These are phyloP conservation scores for Schwanniomyces yamadae DNA, from an alignment of 805 yeast species.

Conservation along the genomic window DNA sequence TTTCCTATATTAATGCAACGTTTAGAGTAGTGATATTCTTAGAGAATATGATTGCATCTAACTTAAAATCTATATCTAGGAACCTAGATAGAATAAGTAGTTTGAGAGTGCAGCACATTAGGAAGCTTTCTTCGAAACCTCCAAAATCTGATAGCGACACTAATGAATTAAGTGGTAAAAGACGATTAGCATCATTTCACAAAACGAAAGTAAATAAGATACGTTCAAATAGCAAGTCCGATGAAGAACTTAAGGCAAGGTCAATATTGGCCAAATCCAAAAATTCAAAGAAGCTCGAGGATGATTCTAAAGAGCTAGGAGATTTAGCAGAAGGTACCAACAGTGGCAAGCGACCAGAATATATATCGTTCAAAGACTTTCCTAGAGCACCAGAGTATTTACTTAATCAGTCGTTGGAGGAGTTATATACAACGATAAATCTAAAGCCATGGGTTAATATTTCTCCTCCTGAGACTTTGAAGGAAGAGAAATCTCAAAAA, in stretches of 20 bases:
- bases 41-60: constrained; percentile 2
- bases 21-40: too few species aligned
- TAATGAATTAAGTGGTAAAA: constrained; percentile 2
- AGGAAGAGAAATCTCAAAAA: not conserved
- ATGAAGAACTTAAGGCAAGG: constrained; percentile 4
- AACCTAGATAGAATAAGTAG: not conserved
- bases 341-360: constrained; percentile 9
- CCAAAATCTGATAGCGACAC: constrained; percentile 10
- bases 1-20: not conserved
- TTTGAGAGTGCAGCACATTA: not conserved
- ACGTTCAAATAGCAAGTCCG: not conserved
- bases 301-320: not conserved
- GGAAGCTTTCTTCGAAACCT: constrained; percentile 11
- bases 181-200: constrained; percentile 1
- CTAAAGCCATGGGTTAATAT: constrained; percentile 6
- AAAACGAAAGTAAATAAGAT: constrained; percentile 6
- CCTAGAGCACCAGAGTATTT: constrained; percentile 28
- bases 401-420: constrained; percentile 14
- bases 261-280: not conserved
- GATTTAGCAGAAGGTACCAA: constrained; percentile 1
- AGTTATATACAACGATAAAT: constrained; percentile 16
- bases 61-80: not conserved
- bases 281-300: not conserved
- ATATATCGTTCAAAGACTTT: constrained; percentile 30
- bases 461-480: not conserved